Evolutionary conservation across 441 rosid genomes (phyloP), one percentile per base, ranked within the genome.

Genomic region (Eruca vesicaria): DNA sequence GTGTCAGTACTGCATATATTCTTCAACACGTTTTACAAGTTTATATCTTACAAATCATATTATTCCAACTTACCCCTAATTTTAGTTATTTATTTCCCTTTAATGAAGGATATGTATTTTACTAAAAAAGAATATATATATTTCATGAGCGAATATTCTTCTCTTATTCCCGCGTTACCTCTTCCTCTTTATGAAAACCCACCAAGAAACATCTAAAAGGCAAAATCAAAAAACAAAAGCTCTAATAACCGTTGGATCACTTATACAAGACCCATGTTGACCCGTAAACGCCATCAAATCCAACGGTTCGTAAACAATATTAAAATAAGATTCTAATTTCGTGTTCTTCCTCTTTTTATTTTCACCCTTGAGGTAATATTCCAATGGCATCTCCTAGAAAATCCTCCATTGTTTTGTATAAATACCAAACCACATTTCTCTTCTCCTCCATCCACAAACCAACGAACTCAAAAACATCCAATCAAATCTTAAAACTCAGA

Each of bases 161-260:
- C 32, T 60, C 59, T 52, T 19, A 68, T 75, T 38, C 79, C 69
- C 33, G 43, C 78, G 62, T 50, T 35, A 59, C 72, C 62, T 67
- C 53, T 19, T 32, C 20, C 20, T 10, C 31, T 58, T 74, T 32
- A 20, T 6, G n/a, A 15, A 33, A 33, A 65, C 29, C 28, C 18
- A 32, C 66, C 61, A 3, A 36, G 68, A 75, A 68, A 50, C 69
- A 62, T 75, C 79, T 68, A 26, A 75, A 75, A 75, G 35, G 69
- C 69, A 23, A 14, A 57, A 57, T 26, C 0, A 5, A 56, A 57
- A 60, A 50, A 12, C 20, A 8, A 68, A 56, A 43, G 14, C 58
- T 70, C 43, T 70, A 9, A 58, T 48, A 43, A 5, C 74, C 74
- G 74, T 70, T 59, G 29, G 74, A 70, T 69, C 26, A 56, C 6